A percentile compares a stretch with the other conserved stretches of the same genome.
Conservation (phyloP, 192 early-diverging fungal species). For the Backusella luteola region DNA sequence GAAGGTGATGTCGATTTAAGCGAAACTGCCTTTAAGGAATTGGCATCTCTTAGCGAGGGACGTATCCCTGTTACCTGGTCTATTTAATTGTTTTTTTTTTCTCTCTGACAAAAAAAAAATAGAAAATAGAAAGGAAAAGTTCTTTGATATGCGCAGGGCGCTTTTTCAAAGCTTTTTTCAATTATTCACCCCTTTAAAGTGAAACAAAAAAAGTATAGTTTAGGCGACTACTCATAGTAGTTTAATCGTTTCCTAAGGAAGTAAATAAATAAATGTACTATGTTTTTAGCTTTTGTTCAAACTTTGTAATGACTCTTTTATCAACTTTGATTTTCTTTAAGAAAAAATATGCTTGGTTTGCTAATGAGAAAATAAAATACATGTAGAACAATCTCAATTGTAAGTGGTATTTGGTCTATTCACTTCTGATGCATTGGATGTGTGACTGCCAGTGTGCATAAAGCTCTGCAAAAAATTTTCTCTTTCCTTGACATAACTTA, state of each 20-base stretch:
- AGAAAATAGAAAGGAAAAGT: background rate
- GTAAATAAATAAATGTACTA: background rate
- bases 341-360: background rate
- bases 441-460: too few species aligned
- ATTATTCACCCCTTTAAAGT: background rate
- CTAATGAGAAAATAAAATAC: background rate
- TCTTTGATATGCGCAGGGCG: background rate
- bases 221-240: background rate
- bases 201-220: background rate
- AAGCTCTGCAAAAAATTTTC: too few species aligned
- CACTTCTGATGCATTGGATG: too few species aligned
- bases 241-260: background rate
- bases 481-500: too few species aligned
- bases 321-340: background rate
- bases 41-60: constrained; percentile 21
- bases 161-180: background rate
- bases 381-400: too few species aligned
- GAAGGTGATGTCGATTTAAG: constrained; percentile 32
- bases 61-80: constrained; percentile 27
- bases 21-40: constrained; percentile 21
- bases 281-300: background rate
- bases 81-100: background rate
- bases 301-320: background rate
- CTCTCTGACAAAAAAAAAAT: background rate
- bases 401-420: background rate